A percentile compares a stretch with the other conserved stretches of the same genome.
Conservation (phyloP, 2,329 filamentous ascomycete genomes). For the Diaporthe longicolla region DNA sequence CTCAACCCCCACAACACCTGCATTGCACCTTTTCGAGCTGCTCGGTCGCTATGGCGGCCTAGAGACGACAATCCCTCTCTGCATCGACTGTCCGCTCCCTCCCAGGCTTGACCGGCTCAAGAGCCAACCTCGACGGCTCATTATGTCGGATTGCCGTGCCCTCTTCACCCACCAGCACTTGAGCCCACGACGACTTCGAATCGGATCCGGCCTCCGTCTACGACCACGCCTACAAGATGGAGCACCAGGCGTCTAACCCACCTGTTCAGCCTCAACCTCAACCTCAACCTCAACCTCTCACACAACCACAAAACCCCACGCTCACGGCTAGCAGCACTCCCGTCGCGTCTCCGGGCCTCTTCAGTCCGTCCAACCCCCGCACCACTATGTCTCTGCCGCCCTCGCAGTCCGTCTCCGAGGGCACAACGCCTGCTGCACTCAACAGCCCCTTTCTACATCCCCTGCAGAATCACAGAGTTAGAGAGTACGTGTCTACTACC, state of each 20-base stretch:
- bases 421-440: conserved; percentile 64
- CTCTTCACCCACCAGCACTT: conserved; percentile 27
- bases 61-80: conserved; percentile 15
- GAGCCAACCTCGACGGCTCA: conserved; percentile 38
- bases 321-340: conserved; percentile 70
- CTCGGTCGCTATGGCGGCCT: conserved; percentile 37
- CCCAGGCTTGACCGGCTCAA: conserved; percentile 34
- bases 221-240: conserved; percentile 47
- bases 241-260: conserved; percentile 46
- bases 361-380: conserved; percentile 65
- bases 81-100: conserved; percentile 14
- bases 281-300: conserved; percentile 47
- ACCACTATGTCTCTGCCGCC: conserved; percentile 56
- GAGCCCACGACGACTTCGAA: conserved; percentile 33
- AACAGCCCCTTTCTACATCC: conserved; percentile 78
- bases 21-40: conserved; percentile 23
- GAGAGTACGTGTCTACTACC: conserved; percentile 74
- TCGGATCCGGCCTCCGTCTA: conserved; percentile 7
- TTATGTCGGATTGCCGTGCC: conserved; percentile 42
- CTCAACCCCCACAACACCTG: neutral
- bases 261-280: conserved; percentile 45
- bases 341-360: conserved; percentile 73
- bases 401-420: conserved; percentile 65
- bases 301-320: conserved; percentile 56
- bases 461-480: conserved; percentile 78